A percentile compares a stretch with the other conserved stretches of the same genome.
Conservation (phyloP, 805 yeast genomes). For the Ogataea methylovora region DNA sequence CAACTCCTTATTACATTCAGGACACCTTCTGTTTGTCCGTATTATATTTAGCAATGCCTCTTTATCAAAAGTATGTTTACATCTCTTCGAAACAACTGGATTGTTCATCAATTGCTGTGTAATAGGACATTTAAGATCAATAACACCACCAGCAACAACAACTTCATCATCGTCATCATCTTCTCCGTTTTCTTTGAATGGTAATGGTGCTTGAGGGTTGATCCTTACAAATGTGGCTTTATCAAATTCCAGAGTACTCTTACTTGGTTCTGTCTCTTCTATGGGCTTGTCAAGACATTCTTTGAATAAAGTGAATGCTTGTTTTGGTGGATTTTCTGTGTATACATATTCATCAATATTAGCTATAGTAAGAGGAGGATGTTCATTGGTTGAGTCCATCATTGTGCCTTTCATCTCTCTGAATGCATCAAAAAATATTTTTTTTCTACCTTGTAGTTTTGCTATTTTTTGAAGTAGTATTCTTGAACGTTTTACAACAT, state of each 20-base stretch:
- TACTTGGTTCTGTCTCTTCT: too few species aligned
- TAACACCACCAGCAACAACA: conserved; percentile 60
- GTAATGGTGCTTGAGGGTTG: conserved; percentile 58
- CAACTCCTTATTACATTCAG: conserved; percentile 41
- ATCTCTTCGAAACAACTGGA: conserved; percentile 49
- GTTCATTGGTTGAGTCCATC: too few species aligned
- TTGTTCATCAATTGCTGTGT: conserved; percentile 41
- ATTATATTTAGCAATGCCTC: conserved; percentile 32
- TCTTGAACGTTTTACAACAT: neutral
- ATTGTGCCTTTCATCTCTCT: neutral
- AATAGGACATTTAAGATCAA: conserved; percentile 65
- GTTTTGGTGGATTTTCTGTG: too few species aligned
- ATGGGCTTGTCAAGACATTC: too few species aligned
- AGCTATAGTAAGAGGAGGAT: too few species aligned
- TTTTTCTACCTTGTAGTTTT: too few species aligned
- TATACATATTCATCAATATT: too few species aligned
- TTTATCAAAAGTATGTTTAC: conserved; percentile 59
- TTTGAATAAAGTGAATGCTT: too few species aligned
- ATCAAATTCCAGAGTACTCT: conserved; percentile 21
- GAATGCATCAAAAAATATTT: neutral
- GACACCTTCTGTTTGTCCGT: conserved; percentile 37
- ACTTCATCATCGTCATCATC: conserved; percentile 50
- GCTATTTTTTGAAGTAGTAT: too few species aligned
- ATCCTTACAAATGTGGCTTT: conserved; percentile 41
- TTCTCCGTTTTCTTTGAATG: conserved; percentile 25